Conservation (phyloP, 2,329 filamentous ascomycete genomes). For the Trichoderma lentiforme region DNA sequence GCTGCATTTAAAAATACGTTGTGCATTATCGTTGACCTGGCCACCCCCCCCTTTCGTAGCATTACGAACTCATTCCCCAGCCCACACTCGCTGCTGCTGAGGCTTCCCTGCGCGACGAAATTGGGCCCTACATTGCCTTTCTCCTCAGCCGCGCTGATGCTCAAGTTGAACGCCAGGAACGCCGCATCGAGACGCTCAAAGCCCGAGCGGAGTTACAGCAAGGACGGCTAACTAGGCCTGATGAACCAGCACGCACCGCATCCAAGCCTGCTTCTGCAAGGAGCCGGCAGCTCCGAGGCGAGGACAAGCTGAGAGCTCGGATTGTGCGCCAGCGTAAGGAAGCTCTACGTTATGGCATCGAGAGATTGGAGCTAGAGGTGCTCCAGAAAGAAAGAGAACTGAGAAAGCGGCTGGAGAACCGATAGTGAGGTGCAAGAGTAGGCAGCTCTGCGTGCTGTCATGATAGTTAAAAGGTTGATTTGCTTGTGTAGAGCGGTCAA, state of each 20-base stretch:
- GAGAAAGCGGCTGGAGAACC: slow-evolving; percentile 46
- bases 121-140: slow-evolving; percentile 78
- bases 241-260: slow-evolving; percentile 9
- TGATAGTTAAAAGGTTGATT: too few species aligned
- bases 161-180: slow-evolving; percentile 76
- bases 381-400: slow-evolving; percentile 66
- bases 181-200: slow-evolving; percentile 78
- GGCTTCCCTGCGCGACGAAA: slow-evolving; percentile 79
- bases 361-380: slow-evolving; percentile 82
- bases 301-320: slow-evolving; percentile 50
- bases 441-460: neutral
- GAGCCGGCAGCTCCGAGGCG: slow-evolving; percentile 46
- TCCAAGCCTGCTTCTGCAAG: neutral
- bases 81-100: slow-evolving; percentile 78
- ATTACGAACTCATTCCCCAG: slow-evolving; percentile 90
- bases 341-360: slow-evolving; percentile 79
- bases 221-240: slow-evolving; percentile 50
- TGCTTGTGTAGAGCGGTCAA: neutral
- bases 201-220: slow-evolving; percentile 81
- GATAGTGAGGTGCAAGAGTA: slow-evolving; percentile 14
- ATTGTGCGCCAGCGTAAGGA: slow-evolving; percentile 79
- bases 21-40: slow-evolving; percentile 3
- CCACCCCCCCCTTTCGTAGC: slow-evolving; percentile 46
- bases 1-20: neutral
- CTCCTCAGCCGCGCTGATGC: slow-evolving; percentile 79